Percentiles rank a stretch among this genome's conserved stretches.
These are phyloP conservation scores for Lactifluus volemus DNA, from an alignment of 768 basidiomycete genomes.

Conservation along the genomic window DNA sequence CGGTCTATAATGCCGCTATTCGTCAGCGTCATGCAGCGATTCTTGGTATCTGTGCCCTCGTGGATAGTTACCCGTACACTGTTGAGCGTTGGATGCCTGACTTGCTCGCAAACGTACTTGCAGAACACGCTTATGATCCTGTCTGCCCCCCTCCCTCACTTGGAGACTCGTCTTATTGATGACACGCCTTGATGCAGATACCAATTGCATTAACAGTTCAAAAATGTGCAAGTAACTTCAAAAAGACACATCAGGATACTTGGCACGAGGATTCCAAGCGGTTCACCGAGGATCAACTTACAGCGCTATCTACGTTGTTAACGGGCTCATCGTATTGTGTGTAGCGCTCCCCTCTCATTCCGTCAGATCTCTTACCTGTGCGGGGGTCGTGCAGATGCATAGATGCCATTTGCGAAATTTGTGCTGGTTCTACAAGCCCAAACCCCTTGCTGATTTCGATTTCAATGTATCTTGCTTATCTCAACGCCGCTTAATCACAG, in stretches of 20 bases:
- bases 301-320: slow-evolving; percentile 72
- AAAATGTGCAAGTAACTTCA: slow-evolving; percentile 72
- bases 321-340: slow-evolving; percentile 80
- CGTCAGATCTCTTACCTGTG: neutral
- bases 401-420: neutral
- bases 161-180: neutral
- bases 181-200: slow-evolving; percentile 34
- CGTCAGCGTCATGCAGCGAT: slow-evolving; percentile 85
- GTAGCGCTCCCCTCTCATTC: slow-evolving; percentile 21
- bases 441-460: neutral
- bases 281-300: slow-evolving; percentile 80
- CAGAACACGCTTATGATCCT: slow-evolving; percentile 82
- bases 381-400: slow-evolving; percentile 18
- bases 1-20: slow-evolving; percentile 59
- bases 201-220: slow-evolving; percentile 81
- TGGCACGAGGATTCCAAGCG: slow-evolving; percentile 85
- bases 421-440: neutral
- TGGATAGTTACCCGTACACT: slow-evolving; percentile 93
- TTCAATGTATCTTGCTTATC: slow-evolving; percentile 1
- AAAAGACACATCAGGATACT: slow-evolving; percentile 78
- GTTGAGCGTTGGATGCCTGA: slow-evolving; percentile 92
- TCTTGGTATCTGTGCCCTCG: slow-evolving; percentile 85
- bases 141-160: slow-evolving; percentile 26
- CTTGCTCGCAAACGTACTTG: slow-evolving; percentile 67
- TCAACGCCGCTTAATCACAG: neutral